Evolutionary conservation across 306 rosid genomes (phyloP).

Genomic region (Datisca glomerata): DNA sequence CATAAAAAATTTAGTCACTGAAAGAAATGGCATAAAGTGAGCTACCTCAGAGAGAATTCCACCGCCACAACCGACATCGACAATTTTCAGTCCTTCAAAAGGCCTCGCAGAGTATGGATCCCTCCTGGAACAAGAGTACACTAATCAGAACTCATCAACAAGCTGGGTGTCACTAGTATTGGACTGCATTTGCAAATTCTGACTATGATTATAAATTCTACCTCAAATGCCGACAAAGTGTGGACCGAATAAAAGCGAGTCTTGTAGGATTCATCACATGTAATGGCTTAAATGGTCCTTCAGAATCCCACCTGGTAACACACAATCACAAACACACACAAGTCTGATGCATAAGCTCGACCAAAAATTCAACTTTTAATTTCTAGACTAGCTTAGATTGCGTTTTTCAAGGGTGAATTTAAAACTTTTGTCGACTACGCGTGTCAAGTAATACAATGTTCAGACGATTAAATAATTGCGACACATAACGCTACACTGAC

Average conservation of each 20-base stretch:
- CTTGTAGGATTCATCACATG: constrained; percentile 86
- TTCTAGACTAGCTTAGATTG: neutral
- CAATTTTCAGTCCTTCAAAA: constrained; percentile 73
- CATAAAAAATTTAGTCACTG: too few species aligned
- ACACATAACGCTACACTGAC: too few species aligned
- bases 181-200: neutral
- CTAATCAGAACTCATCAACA: too few species aligned
- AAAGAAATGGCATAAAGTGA: too few species aligned
- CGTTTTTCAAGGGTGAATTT: neutral
- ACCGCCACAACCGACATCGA: constrained; percentile 95
- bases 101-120: constrained; percentile 59
- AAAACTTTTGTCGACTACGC: too few species aligned
- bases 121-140: constrained; percentile 48
- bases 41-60: constrained; percentile 89
- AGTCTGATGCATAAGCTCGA: too few species aligned
- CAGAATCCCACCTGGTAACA: constrained; percentile 78
- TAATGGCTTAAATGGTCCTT: constrained; percentile 89
- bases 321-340: neutral
- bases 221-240: constrained; percentile 78
- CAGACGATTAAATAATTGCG: too few species aligned
- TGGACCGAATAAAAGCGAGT: constrained; percentile 70
- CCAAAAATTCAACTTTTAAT: neutral
- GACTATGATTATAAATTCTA: too few species aligned
- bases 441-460: too few species aligned
- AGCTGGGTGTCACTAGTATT: neutral